A percentile compares a stretch with the other conserved stretches of the same genome.
phyloP scores from a whole-genome alignment of 768 basidiomycete species.

The Floccularia luteovirens region DNA sequence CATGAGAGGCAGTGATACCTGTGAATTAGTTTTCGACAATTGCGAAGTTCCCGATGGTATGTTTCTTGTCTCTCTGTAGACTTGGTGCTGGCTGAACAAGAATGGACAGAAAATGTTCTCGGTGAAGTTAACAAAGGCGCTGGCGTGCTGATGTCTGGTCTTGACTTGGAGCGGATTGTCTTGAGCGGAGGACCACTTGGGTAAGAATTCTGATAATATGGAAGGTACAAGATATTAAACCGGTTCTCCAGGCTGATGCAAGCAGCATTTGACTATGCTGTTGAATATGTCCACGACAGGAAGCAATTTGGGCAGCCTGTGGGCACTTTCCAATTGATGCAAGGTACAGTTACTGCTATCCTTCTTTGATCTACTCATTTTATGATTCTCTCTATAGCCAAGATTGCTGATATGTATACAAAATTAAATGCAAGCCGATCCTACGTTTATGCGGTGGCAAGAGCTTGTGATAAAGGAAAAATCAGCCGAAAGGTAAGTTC shows the following conservation, averaged over 20 bases:
- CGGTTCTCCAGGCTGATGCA: conserved; percentile 65
- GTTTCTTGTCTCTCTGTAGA: conserved; percentile 9
- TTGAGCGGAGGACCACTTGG: conserved; percentile 90
- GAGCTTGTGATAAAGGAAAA: conserved; percentile 76
- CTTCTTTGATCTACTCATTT: conserved; percentile 6
- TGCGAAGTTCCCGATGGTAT: conserved; percentile 84
- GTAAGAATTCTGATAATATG: conserved; percentile 26
- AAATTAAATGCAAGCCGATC: conserved; percentile 82
- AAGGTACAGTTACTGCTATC: conserved; percentile 43
- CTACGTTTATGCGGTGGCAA: conserved; percentile 90
- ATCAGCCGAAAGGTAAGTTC: conserved; percentile 67
- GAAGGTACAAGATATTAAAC: background rate
- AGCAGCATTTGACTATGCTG: conserved; percentile 82
- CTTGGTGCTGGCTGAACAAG: background rate
- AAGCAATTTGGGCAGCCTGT: conserved; percentile 86
- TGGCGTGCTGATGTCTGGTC: conserved; percentile 87
- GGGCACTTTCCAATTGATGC: conserved; percentile 93
- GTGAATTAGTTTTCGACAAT: conserved; percentile 87
- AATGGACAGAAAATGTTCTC: conserved; percentile 68
- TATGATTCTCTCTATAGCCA: conserved; percentile 42
- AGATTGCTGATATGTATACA: conserved; percentile 93
- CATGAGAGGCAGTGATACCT: conserved; percentile 94
- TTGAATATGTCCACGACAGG: conserved; percentile 89
- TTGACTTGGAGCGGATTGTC: conserved; percentile 89
- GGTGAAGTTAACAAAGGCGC: conserved; percentile 77